A percentile compares a stretch with the other conserved stretches of the same genome.
phyloP scores from a whole-genome alignment of 495 filamentous ascomycete species.

The Parathielavia hyrcaniae region DNA sequence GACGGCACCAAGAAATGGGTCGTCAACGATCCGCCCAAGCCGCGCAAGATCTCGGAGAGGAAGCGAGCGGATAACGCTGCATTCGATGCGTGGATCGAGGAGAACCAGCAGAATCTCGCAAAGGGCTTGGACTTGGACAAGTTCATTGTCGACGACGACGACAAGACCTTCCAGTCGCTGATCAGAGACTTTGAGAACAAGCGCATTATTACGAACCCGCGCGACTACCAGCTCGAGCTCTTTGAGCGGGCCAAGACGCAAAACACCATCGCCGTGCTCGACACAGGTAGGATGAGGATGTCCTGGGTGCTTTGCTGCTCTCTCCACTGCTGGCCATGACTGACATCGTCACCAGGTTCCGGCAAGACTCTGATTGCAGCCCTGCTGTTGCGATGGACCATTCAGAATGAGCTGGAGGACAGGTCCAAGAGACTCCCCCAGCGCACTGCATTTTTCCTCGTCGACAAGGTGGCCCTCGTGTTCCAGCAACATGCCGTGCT shows the following conservation, averaged over 20 bases:
- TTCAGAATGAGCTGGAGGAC: slow-evolving; percentile 71
- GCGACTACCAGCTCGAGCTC: slow-evolving; percentile 89
- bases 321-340: slow-evolving; percentile 7
- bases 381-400: slow-evolving; percentile 68
- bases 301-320: not conserved
- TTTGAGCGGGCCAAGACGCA: slow-evolving; percentile 81
- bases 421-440: slow-evolving; percentile 54
- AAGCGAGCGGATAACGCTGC: slow-evolving; percentile 46
- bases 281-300: slow-evolving; percentile 66
- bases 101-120: slow-evolving; percentile 26
- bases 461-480: slow-evolving; percentile 83
- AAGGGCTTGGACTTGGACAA: slow-evolving; percentile 11
- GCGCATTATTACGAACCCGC: slow-evolving; percentile 61
- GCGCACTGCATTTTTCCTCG: slow-evolving; percentile 79
- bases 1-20: slow-evolving; percentile 18
- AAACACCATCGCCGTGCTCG: slow-evolving; percentile 93
- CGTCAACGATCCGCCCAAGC: slow-evolving; percentile 22
- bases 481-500: slow-evolving; percentile 86
- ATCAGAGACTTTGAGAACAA: slow-evolving; percentile 33
- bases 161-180: slow-evolving; percentile 24
- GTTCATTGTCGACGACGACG: slow-evolving; percentile 20
- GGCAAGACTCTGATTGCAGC: slow-evolving; percentile 96
- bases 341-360: slow-evolving; percentile 52
- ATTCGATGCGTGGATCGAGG: slow-evolving; percentile 45
- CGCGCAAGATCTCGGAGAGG: slow-evolving; percentile 42